Conservation (phyloP, 148 eudicot genomes). For the Fallopia convolvulus region DNA sequence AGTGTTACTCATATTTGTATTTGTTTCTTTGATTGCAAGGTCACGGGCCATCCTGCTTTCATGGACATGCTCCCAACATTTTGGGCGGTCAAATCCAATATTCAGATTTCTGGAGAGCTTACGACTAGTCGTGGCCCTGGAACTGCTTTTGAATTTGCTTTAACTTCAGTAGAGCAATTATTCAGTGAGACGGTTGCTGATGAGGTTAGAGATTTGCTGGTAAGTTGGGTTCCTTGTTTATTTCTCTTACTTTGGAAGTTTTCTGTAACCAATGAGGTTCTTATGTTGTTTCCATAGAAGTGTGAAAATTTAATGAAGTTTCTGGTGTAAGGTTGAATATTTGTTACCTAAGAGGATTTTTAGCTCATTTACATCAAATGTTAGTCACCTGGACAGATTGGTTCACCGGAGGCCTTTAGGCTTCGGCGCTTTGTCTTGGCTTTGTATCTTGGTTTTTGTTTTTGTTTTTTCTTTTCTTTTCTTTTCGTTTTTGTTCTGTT, state of each 20-base stretch:
- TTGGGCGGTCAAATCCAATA: conserved; percentile 72
- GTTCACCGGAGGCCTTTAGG: too few relatives aligned
- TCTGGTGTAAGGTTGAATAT: conserved; percentile 1
- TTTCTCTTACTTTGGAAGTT: neutral
- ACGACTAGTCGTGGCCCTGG: conserved; percentile 99
- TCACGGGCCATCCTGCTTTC: conserved; percentile 93
- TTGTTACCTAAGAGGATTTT: conserved; percentile 6
- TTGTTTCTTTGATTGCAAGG: conserved; percentile 37
- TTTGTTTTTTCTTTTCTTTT: too few relatives aligned
- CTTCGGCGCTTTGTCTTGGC: too few relatives aligned
- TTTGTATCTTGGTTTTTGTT: too few relatives aligned
- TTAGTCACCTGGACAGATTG: too few relatives aligned
- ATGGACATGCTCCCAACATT: conserved; percentile 66
- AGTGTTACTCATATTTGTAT: neutral
- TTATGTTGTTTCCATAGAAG: neutral
- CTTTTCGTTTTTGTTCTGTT: too few relatives aligned
- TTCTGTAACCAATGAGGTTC: neutral
- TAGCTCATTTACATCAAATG: neutral
- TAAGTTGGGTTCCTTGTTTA: conserved; percentile 28
- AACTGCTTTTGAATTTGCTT: conserved; percentile 72
- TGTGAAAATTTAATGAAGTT: neutral
- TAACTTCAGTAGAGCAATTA: conserved; percentile 69
- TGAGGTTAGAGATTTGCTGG: conserved; percentile 51
- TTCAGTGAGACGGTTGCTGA: conserved; percentile 56
- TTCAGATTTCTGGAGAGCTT: conserved; percentile 78